Conservation (phyloP, 495 filamentous ascomycete genomes). For the Tuber brumale region DNA sequence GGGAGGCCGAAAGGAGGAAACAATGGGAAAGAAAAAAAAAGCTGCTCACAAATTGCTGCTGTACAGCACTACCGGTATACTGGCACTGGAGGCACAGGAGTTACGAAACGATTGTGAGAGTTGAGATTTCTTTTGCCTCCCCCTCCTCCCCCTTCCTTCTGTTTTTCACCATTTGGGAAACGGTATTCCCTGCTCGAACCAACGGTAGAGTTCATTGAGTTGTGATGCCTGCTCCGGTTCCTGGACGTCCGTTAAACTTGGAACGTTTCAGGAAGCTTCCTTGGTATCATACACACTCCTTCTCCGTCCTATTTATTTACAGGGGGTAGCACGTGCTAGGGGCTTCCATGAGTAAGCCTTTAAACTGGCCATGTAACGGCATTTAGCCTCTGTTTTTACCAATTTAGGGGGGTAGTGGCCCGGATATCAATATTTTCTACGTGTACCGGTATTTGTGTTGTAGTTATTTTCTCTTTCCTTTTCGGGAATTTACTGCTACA, state of each 20-base stretch:
- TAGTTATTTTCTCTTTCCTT: not conserved
- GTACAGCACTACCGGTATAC: not conserved
- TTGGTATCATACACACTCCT: not conserved
- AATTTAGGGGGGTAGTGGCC: not conserved
- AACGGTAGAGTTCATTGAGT: not conserved
- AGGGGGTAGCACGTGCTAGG: not conserved
- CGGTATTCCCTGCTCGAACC: not conserved
- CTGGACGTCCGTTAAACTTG: slow-evolving; percentile 26
- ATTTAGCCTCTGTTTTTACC: slow-evolving; percentile 4
- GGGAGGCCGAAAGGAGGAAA: not conserved
- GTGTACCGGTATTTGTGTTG: no score
- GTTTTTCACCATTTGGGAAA: not conserved
- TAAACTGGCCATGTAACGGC: slow-evolving; percentile 7
- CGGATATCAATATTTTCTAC: not conserved
- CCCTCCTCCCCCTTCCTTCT: not conserved
- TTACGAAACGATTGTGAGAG: not conserved
- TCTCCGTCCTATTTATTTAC: not conserved
- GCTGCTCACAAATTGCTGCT: not conserved
- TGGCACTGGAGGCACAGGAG: not conserved
- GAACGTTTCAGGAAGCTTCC: slow-evolving; percentile 27
- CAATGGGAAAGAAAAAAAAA: not conserved
- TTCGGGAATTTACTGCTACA: not conserved
- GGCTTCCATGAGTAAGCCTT: not conserved
- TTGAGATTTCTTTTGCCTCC: not conserved
- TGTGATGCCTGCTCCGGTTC: slow-evolving; percentile 23